These are phyloP conservation scores for Meripilus lineatus DNA, from an alignment of 1,284 basidiomycete genomes.

Conservation along the genomic window DNA sequence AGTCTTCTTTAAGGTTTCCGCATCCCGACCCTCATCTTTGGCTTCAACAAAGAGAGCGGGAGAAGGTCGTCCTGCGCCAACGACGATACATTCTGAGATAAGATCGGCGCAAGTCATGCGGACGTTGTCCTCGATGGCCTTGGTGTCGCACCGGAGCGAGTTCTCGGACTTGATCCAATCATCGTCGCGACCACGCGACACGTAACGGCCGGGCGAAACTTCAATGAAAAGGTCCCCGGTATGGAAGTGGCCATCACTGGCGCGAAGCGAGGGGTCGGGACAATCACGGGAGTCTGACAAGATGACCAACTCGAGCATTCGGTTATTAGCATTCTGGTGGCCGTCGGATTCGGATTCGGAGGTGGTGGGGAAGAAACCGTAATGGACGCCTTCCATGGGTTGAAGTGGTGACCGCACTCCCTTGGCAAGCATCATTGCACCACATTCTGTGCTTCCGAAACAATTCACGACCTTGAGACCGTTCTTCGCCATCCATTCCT, in stretches of 20 bases:
- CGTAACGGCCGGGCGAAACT: constrained; percentile 45
- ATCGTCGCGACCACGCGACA: constrained; percentile 63
- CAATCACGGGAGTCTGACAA: constrained; percentile 62
- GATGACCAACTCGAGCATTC: constrained; percentile 61
- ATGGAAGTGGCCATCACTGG: constrained; percentile 62
- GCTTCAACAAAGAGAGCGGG: constrained; percentile 62
- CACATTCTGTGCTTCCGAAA: constrained; percentile 73
- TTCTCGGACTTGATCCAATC: constrained; percentile 78
- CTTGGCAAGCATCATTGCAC: constrained; percentile 58
- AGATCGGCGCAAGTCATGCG: constrained; percentile 48
- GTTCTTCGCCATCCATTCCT: constrained; percentile 54
- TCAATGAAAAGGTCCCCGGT: constrained; percentile 73
- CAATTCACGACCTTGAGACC: constrained; percentile 60
- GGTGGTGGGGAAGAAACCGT: constrained; percentile 55
- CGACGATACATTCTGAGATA: constrained; percentile 58
- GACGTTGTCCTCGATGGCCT: constrained; percentile 69
- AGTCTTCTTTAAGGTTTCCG: constrained; percentile 48
- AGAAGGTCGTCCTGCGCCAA: constrained; percentile 59
- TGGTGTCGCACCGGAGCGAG: constrained; percentile 69
- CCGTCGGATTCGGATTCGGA: constrained; percentile 28
- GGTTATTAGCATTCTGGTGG: constrained; percentile 44
- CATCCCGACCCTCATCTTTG: constrained; percentile 25
- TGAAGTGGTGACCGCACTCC: constrained; percentile 36
- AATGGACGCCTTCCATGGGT: constrained; percentile 49
- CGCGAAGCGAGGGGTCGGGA: constrained; percentile 50